These are phyloP conservation scores for Keqinozyma sinolaborantium DNA, from an alignment of 1,139 yeast species.

Conservation along the genomic window DNA sequence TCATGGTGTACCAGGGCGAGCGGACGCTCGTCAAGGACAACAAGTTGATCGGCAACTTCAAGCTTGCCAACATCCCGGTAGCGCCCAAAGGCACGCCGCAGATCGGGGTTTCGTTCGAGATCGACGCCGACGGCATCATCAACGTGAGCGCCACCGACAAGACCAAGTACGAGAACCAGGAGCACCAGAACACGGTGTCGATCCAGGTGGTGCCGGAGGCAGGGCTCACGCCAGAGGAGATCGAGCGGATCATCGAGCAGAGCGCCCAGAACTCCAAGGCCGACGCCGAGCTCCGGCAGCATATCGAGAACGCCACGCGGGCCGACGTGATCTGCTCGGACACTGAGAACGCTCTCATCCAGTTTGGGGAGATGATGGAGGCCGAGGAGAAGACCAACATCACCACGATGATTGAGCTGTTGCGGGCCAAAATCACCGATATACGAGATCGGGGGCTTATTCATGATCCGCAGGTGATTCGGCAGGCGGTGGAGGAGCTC, in stretches of 20 bases:
- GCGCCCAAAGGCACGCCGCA: slow-evolving; percentile 79
- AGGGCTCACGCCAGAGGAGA: slow-evolving; percentile 64
- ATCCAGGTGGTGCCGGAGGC: slow-evolving; percentile 71
- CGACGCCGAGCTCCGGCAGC: slow-evolving; percentile 40
- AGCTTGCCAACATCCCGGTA: slow-evolving; percentile 62
- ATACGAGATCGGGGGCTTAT: slow-evolving; percentile 31
- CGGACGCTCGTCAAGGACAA: slow-evolving; percentile 71
- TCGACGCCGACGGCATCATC: slow-evolving; percentile 81
- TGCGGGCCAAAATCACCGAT: slow-evolving; percentile 44
- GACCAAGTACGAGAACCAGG: slow-evolving; percentile 41
- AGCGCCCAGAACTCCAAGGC: slow-evolving; percentile 37
- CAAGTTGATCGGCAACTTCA: slow-evolving; percentile 69
- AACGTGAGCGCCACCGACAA: slow-evolving; percentile 70
- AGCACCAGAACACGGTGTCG: slow-evolving; percentile 41
- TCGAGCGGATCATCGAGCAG: slow-evolving; percentile 53
- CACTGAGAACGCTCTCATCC: slow-evolving; percentile 47
- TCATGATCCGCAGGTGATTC: slow-evolving; percentile 35
- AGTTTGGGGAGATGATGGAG: slow-evolving; percentile 40
- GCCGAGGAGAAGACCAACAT: slow-evolving; percentile 31
- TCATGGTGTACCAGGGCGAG: slow-evolving; percentile 78
- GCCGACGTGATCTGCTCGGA: slow-evolving; percentile 57
- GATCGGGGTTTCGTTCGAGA: slow-evolving; percentile 68
- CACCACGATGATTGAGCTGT: slow-evolving; percentile 25
- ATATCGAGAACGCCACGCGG: slow-evolving; percentile 46
- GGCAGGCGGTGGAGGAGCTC: slow-evolving; percentile 44